Percentiles rank a stretch among this genome's conserved stretches.
phyloP scores from a whole-genome alignment of 495 filamentous ascomycete genomes.

The Saxophila tyrrhenica region DNA sequence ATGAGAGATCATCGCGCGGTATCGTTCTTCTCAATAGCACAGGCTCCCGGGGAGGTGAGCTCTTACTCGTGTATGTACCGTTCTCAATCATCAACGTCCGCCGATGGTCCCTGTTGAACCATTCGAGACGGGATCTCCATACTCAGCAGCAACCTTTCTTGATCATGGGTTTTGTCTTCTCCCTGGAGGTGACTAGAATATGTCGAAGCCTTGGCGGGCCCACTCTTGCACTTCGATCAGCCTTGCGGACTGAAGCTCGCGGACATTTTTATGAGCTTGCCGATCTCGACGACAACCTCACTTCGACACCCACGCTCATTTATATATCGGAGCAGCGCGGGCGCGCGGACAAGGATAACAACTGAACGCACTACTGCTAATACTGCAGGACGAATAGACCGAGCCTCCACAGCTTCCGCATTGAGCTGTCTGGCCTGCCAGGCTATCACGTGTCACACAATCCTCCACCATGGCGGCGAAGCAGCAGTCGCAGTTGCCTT shows the following conservation, averaged over 20 bases:
- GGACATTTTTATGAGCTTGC: neutral
- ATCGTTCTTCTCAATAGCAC: too few relatives aligned
- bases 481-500: constrained; percentile 67
- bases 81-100: too few relatives aligned
- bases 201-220: too few relatives aligned
- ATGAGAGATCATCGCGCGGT: too few relatives aligned
- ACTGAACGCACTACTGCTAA: neutral
- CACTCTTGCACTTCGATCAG: too few relatives aligned
- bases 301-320: neutral
- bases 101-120: too few relatives aligned
- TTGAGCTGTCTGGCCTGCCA: neutral
- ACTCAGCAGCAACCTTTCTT: too few relatives aligned
- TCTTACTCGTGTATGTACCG: too few relatives aligned
- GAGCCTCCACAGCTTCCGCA: neutral
- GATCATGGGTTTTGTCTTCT: too few relatives aligned
- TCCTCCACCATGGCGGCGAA: constrained; percentile 5
- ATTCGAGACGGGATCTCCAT: too few relatives aligned
- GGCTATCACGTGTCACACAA: neutral
- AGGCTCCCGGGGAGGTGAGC: too few relatives aligned
- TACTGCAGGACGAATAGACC: neutral
- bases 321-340: neutral
- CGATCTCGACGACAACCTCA: neutral
- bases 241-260: neutral
- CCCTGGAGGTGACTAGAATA: too few relatives aligned
- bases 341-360: neutral